Evolutionary conservation across 1,284 basidiomycete species (phyloP).

Genomic region (Ganoderma lingzhi): DNA sequence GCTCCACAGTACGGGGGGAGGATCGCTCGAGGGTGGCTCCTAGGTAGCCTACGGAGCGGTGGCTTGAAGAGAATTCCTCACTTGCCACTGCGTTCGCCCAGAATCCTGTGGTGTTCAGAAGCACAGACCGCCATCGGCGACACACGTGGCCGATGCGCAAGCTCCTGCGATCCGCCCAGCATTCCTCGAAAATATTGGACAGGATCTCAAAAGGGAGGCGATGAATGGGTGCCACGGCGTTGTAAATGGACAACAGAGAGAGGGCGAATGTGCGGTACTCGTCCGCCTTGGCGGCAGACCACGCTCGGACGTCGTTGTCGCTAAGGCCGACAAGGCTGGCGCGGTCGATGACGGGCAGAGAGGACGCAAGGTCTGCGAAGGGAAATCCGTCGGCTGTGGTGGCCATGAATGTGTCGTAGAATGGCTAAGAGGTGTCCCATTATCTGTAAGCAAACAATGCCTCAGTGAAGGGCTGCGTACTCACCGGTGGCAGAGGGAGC

Average conservation of each 20-base stretch:
- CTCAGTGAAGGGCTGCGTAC: neutral
- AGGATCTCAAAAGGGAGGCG: slow-evolving; percentile 6
- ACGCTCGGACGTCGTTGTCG: neutral
- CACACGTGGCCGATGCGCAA: slow-evolving; percentile 3
- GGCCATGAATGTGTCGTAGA: neutral
- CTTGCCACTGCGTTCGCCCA: neutral
- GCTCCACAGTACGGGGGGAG: neutral
- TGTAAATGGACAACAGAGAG: slow-evolving; percentile 4
- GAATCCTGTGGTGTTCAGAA: neutral
- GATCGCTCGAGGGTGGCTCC: neutral
- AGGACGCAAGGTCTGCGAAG: neutral
- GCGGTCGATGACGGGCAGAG: neutral
- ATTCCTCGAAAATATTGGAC: neutral
- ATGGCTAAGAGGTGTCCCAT: neutral
- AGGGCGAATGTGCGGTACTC: slow-evolving; percentile 9
- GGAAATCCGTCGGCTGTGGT: neutral
- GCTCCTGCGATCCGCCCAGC: neutral
- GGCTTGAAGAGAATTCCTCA: neutral
- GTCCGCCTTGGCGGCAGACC: neutral
- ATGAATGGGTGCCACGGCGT: slow-evolving; percentile 8
- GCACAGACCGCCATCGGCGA: slow-evolving; percentile 1
- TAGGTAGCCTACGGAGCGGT: neutral
- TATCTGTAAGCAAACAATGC: neutral
- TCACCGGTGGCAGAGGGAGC: neutral
- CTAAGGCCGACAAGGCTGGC: neutral